Evolutionary conservation across 2,329 filamentous ascomycete genomes (phyloP).

Genomic region (Trichoderma pleuroti): DNA sequence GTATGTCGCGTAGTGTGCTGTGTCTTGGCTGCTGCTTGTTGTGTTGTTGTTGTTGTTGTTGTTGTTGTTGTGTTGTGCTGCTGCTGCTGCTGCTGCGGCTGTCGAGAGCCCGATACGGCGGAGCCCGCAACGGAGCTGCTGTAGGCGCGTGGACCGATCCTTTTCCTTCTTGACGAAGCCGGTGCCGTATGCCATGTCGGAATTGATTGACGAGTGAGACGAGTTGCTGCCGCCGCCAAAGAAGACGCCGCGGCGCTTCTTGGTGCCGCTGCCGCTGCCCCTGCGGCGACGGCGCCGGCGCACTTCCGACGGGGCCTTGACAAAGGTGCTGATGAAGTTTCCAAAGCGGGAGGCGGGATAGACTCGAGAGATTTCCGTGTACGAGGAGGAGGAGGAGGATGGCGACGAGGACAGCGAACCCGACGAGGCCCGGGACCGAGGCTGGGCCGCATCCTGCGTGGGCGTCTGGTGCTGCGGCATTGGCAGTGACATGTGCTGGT

Average conservation of each 20-base stretch:
- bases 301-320: slow-evolving; percentile 57
- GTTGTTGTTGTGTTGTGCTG: too few species aligned
- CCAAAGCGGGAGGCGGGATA: slow-evolving; percentile 46
- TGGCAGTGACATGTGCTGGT: neutral
- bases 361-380: slow-evolving; percentile 63
- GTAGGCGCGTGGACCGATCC: slow-evolving; percentile 29
- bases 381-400: slow-evolving; percentile 55
- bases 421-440: slow-evolving; percentile 31
- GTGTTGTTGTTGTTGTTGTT: too few species aligned
- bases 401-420: slow-evolving; percentile 40
- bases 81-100: neutral
- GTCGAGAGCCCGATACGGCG: neutral
- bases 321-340: slow-evolving; percentile 61
- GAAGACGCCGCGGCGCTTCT: slow-evolving; percentile 52
- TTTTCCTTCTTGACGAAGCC: slow-evolving; percentile 50
- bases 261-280: slow-evolving; percentile 43
- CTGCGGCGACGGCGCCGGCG: slow-evolving; percentile 39
- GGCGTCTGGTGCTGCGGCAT: slow-evolving; percentile 5
- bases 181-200: slow-evolving; percentile 64
- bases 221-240: slow-evolving; percentile 56
- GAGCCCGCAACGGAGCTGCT: slow-evolving; percentile 22
- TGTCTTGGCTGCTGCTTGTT: too few species aligned
- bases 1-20: too few species aligned
- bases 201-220: slow-evolving; percentile 65
- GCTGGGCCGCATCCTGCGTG: slow-evolving; percentile 5